Conservation (phyloP, 805 yeast species). For the Candida xyloterini region DNA sequence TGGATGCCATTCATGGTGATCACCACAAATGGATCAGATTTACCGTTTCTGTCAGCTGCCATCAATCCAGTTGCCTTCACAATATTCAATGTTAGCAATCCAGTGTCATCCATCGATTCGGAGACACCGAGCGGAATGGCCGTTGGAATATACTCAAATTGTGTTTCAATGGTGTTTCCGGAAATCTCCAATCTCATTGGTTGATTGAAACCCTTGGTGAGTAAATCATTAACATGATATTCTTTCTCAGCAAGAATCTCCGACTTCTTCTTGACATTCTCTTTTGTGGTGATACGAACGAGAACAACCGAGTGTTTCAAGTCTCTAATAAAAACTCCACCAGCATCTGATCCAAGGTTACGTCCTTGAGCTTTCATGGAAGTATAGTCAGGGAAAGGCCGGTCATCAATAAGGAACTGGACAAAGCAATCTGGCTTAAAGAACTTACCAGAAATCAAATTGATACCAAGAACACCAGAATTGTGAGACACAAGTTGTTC, state of each 20-base stretch:
- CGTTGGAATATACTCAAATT: constrained; percentile 62
- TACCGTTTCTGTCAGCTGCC: constrained; percentile 70
- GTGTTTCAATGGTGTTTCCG: constrained; percentile 39
- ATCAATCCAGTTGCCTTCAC: constrained; percentile 51
- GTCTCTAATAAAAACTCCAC: constrained; percentile 67
- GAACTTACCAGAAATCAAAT: constrained; percentile 48
- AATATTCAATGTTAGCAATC: constrained; percentile 54
- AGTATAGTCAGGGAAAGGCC: constrained; percentile 53
- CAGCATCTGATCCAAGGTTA: constrained; percentile 43
- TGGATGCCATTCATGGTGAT: constrained; percentile 53
- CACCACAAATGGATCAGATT: constrained; percentile 67
- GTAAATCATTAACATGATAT: constrained; percentile 51
- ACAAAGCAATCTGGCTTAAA: constrained; percentile 47
- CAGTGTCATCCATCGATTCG: constrained; percentile 69
- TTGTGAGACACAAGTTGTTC: constrained; percentile 52
- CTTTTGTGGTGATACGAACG: constrained; percentile 55
- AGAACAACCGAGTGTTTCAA: constrained; percentile 56
- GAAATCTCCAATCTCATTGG: constrained; percentile 47
- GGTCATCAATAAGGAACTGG: constrained; percentile 65
- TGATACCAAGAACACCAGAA: constrained; percentile 61
- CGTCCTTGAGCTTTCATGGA: constrained; percentile 49
- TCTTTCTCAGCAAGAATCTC: constrained; percentile 52
- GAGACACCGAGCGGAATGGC: constrained; percentile 48
- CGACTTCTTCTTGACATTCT: constrained; percentile 42
- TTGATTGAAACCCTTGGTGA: constrained; percentile 44